Evolutionary conservation across 495 filamentous ascomycete genomes (phyloP).

Genomic region (Penicillium verhagenii): DNA sequence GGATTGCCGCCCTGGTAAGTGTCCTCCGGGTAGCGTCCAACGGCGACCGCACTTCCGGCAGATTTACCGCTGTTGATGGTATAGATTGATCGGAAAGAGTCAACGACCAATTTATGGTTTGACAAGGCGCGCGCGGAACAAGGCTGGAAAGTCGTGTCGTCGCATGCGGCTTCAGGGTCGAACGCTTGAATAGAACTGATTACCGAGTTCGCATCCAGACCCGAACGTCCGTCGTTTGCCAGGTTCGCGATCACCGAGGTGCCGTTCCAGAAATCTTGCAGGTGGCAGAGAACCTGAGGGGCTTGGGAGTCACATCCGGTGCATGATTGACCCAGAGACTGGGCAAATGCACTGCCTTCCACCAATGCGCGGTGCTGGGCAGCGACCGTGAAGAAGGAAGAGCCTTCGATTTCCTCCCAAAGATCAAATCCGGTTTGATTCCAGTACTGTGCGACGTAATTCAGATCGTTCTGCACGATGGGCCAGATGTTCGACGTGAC

Average conservation of each 20-base stretch:
- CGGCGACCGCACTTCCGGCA: conserved; percentile 54
- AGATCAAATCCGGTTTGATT: conserved; percentile 52
- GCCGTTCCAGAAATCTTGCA: conserved; percentile 49
- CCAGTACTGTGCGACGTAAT: conserved; percentile 74
- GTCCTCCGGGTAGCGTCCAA: conserved; percentile 71
- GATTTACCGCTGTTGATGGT: conserved; percentile 36
- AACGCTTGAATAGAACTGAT: conserved; percentile 46
- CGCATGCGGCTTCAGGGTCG: conserved; percentile 48
- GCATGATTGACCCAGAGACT: conserved; percentile 40
- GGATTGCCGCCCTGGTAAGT: conserved; percentile 65
- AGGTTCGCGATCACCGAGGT: conserved; percentile 42
- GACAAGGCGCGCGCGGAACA: conserved; percentile 46
- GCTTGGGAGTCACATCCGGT: conserved; percentile 45
- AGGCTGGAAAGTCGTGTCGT: conserved; percentile 50
- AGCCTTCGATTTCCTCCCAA: conserved; percentile 68
- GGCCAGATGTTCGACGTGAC: conserved; percentile 49
- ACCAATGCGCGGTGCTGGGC: conserved; percentile 57
- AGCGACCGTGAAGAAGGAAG: conserved; percentile 61
- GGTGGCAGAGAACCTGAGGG: conserved; percentile 50
- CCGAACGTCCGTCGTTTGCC: conserved; percentile 41
- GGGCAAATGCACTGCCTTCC: conserved; percentile 62
- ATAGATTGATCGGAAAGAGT: conserved; percentile 53
- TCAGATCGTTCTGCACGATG: conserved; percentile 55
- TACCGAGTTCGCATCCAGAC: conserved; percentile 48
- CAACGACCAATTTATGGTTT: conserved; percentile 50